These are phyloP conservation scores for Aegilops tauschii DNA, from an alignment of 176 grass and related monocot genomes.

Conservation along the genomic window DNA sequence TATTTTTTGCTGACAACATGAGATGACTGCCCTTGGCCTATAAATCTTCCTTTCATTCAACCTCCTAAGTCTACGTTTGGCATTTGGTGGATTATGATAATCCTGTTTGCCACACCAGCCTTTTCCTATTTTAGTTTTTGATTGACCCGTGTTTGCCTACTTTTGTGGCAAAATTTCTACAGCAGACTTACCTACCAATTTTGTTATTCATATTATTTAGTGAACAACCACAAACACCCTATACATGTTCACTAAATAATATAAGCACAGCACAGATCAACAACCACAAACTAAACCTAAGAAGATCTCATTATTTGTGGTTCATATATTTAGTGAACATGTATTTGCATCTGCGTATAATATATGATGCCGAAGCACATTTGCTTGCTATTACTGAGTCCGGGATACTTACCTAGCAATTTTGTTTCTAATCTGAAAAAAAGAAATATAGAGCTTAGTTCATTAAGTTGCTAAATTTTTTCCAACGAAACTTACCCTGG, in stretches of 20 bases:
- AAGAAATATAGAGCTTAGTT: neutral
- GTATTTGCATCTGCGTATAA: slow-evolving; percentile 3
- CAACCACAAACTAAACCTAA: neutral
- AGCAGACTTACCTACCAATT: no score
- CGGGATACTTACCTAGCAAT: neutral
- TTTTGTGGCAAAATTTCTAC: neutral
- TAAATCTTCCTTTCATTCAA: neutral
- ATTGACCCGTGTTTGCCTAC: no score
- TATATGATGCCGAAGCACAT: neutral
- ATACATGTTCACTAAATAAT: no score
- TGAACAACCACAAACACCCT: no score
- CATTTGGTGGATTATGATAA: neutral
- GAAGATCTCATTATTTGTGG: neutral
- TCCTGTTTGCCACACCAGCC: neutral
- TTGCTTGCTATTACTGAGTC: neutral
- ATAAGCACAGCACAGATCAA: no score
- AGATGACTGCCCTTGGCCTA: neutral
- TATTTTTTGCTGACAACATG: neutral
- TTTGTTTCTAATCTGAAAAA: neutral
- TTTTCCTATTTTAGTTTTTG: neutral
- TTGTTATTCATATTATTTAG: no score
- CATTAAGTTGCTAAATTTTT: neutral
- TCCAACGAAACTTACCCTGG: neutral
- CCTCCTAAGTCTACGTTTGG: neutral
- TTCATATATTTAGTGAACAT: neutral